These are phyloP conservation scores for Neurospora sp. DNA, from an alignment of 495 filamentous ascomycete species.

Conservation along the genomic window DNA sequence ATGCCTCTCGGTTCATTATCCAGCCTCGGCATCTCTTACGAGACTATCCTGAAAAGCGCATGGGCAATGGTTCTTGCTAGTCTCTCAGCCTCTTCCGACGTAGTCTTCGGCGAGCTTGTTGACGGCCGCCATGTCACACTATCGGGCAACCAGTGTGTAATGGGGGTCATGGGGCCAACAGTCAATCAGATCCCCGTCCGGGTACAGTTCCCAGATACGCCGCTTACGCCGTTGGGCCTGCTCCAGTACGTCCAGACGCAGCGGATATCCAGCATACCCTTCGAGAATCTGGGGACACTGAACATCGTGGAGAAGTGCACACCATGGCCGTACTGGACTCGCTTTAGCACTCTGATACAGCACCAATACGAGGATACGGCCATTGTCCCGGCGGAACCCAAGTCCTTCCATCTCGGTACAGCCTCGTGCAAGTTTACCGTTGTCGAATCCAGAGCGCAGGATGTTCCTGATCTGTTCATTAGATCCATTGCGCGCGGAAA, in stretches of 20 bases:
- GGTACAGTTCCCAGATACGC: slow-evolving; percentile 29
- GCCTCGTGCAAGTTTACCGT: slow-evolving; percentile 29
- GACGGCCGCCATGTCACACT: slow-evolving; percentile 37
- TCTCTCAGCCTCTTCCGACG: slow-evolving; percentile 33
- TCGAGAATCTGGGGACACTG: slow-evolving; percentile 33
- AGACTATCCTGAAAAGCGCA: slow-evolving; percentile 35
- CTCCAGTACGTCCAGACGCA: slow-evolving; percentile 33
- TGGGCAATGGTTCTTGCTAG: slow-evolving; percentile 40
- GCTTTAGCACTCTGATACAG: slow-evolving; percentile 35
- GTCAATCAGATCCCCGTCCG: slow-evolving; percentile 36
- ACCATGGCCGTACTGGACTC: slow-evolving; percentile 39
- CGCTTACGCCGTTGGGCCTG: slow-evolving; percentile 30
- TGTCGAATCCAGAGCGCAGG: slow-evolving; percentile 28
- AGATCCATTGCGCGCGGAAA: slow-evolving; percentile 23
- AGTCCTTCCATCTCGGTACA: slow-evolving; percentile 30
- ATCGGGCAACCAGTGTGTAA: slow-evolving; percentile 22
- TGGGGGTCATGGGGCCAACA: slow-evolving; percentile 34
- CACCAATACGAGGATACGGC: slow-evolving; percentile 30
- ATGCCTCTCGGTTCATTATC: slow-evolving; percentile 27
- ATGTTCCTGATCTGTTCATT: slow-evolving; percentile 32
- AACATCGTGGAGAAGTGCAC: slow-evolving; percentile 38
- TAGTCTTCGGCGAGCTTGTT: slow-evolving; percentile 40
- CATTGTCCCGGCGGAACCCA: slow-evolving; percentile 20
- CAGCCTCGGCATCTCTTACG: slow-evolving; percentile 24
- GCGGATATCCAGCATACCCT: slow-evolving; percentile 28